Conservation (phyloP, 305 asterid species). For the Rubia balearica region DNA sequence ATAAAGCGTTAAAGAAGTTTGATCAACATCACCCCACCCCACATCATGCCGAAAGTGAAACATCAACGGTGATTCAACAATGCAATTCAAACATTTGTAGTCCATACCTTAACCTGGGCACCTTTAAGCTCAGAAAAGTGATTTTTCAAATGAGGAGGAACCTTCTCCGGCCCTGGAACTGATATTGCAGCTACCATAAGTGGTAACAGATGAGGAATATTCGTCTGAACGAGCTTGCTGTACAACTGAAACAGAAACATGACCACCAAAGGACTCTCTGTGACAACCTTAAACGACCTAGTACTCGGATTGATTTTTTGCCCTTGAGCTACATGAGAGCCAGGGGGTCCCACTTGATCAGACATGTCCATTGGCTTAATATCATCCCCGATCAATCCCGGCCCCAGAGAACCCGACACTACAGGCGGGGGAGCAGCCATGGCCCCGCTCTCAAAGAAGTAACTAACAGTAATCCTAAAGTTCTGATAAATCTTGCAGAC, state of each 20-base stretch:
- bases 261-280: slow-evolving; percentile 97
- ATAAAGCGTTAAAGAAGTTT: no score
- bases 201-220: slow-evolving; percentile 86
- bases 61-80: slow-evolving; percentile 5
- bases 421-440: slow-evolving; percentile 77
- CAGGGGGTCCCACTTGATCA: slow-evolving; percentile 64
- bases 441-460: slow-evolving; percentile 94
- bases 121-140: slow-evolving; percentile 95
- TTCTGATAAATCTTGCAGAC: slow-evolving; percentile 96
- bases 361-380: slow-evolving; percentile 69
- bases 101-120: slow-evolving; percentile 87
- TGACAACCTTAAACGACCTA: slow-evolving; percentile 90
- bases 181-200: slow-evolving; percentile 94
- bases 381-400: slow-evolving; percentile 75
- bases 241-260: slow-evolving; percentile 97
- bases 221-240: slow-evolving; percentile 92
- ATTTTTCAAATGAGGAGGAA: slow-evolving; percentile 74
- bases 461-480: slow-evolving; percentile 78
- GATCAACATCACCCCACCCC: no score
- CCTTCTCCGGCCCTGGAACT: slow-evolving; percentile 93
- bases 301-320: slow-evolving; percentile 85
- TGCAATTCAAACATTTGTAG: slow-evolving; percentile 8
- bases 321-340: slow-evolving; percentile 51
- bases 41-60: background rate
- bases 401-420: slow-evolving; percentile 50